Evolutionary conservation across 805 yeast genomes (phyloP).

Genomic region (Monosporozyma servazzii): DNA sequence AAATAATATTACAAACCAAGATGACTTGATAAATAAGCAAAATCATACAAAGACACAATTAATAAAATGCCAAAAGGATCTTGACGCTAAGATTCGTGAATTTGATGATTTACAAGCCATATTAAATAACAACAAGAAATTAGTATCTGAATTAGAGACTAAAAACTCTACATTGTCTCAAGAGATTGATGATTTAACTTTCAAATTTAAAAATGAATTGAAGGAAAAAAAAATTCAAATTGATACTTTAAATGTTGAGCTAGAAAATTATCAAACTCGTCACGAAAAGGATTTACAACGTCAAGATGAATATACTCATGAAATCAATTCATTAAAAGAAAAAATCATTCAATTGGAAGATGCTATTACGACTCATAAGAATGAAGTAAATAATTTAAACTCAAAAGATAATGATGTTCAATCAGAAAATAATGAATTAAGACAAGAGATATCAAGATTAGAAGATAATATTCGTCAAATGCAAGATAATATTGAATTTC

Average conservation of each 20-base stretch:
- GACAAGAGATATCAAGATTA: background rate
- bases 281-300: slow-evolving; percentile 2
- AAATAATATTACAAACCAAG: background rate
- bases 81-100: background rate
- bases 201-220: background rate
- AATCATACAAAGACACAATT: background rate
- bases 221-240: background rate
- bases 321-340: slow-evolving; percentile 1
- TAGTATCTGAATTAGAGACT: background rate
- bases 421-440: background rate
- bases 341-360: background rate
- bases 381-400: background rate
- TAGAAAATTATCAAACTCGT: background rate
- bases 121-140: background rate
- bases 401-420: background rate
- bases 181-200: background rate
- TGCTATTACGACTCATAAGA: background rate
- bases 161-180: background rate
- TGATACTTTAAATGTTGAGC: background rate
- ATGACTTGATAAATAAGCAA: background rate
- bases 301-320: background rate
- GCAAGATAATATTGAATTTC: background rate
- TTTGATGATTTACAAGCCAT: background rate
- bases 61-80: background rate
- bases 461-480: background rate